Percentiles rank a stretch among this genome's conserved stretches.
phyloP scores from a whole-genome alignment of 2,329 filamentous ascomycete species.

The Aspergillus sp. region DNA sequence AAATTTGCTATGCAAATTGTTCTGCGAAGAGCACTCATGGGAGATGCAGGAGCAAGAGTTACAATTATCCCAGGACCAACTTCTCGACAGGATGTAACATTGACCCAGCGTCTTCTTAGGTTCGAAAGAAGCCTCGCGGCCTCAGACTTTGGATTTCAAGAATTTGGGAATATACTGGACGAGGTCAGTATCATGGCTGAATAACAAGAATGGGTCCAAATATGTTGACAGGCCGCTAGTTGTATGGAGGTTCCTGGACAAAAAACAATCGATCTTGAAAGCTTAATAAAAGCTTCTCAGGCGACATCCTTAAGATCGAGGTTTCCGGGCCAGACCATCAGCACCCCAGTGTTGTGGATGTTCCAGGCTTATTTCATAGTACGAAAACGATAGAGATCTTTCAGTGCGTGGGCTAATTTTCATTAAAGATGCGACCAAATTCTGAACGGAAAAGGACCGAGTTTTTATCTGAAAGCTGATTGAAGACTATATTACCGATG shows the following conservation, averaged over 20 bases:
- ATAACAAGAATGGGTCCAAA: no score
- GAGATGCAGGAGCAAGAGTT: no score
- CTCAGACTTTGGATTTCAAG: no score
- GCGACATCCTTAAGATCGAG: neutral
- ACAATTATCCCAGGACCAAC: no score
- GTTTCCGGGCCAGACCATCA: neutral
- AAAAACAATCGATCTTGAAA: neutral
- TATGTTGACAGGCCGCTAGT: neutral
- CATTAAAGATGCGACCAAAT: neutral
- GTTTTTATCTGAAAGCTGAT: neutral
- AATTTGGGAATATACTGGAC: no score
- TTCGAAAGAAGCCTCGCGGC: no score
- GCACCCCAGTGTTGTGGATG: neutral
- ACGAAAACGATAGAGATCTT: neutral
- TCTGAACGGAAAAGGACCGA: neutral
- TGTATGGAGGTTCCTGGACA: neutral
- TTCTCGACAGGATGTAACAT: no score
- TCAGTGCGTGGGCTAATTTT: neutral
- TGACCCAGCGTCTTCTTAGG: no score
- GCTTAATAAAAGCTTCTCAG: neutral
- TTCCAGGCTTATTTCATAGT: neutral
- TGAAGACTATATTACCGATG: neutral
- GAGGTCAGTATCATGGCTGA: no score
- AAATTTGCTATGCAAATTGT: no score
- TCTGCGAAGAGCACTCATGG: no score